phyloP scores from a whole-genome alignment of 352 stramenopile species.

The Phytophthora lateralis region DNA sequence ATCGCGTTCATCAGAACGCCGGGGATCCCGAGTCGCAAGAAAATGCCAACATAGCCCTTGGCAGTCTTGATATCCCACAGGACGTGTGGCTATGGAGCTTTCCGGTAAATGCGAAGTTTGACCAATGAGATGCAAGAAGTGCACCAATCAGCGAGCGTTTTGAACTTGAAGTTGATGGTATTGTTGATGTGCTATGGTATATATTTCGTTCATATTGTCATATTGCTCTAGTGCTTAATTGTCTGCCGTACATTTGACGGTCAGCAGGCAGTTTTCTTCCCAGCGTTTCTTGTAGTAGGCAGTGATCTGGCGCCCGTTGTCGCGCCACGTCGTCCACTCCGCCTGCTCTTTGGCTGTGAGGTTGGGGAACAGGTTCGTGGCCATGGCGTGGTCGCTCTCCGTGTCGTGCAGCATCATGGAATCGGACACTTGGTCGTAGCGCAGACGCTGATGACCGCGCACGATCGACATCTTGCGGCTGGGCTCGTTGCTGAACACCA shows the following conservation, averaged over 20 bases:
- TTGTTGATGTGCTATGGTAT: too few species aligned
- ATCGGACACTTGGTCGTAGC: constrained; percentile 45
- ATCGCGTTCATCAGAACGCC: too few species aligned
- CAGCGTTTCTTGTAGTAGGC: constrained; percentile 59
- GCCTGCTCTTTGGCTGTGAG: constrained; percentile 26
- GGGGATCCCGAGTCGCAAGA: too few species aligned
- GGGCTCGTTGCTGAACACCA: constrained; percentile 63
- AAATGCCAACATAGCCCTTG: too few species aligned
- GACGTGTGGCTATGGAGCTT: too few species aligned
- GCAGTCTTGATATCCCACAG: too few species aligned
- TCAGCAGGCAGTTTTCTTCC: constrained; percentile 45
- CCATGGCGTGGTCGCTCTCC: constrained; percentile 40
- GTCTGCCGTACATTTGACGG: constrained; percentile 27
- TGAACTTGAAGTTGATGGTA: too few species aligned
- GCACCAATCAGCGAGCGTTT: too few species aligned
- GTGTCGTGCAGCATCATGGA: constrained; percentile 45
- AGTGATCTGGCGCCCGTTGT: constrained; percentile 42
- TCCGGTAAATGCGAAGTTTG: too few species aligned
- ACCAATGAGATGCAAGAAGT: too few species aligned
- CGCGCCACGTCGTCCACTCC: constrained; percentile 23
- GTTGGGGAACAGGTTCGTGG: constrained; percentile 38
- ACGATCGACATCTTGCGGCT: constrained; percentile 41
- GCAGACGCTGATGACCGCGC: constrained; percentile 38
- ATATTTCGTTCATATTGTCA: constrained; percentile 9
- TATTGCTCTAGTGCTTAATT: constrained; percentile 1